Base-by-base conservation (phyloP, 495 filamentous ascomycete species). In the Penicillium tannophilum region DNA sequence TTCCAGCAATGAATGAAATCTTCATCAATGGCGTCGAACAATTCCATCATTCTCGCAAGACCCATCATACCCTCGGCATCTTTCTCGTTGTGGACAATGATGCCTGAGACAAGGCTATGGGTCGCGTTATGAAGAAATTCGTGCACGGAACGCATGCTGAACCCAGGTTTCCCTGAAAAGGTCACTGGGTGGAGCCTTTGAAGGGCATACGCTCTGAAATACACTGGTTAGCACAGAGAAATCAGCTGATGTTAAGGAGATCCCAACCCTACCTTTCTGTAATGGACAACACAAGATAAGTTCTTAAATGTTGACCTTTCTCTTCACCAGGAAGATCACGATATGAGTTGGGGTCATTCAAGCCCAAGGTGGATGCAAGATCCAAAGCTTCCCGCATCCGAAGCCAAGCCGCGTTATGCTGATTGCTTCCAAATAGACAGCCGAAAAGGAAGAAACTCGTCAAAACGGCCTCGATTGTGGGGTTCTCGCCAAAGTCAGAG, bases 381-480 rank as follows among this genome's bases (percentile, higher is more conserved):
- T 83, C 81, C 14, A 86, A 70, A 3, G 86, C 80, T 64, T 89
- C 86, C 26, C 84, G 72, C 26, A 88, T 66, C 55, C 86, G 85
- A 35, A 83, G 76, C 79, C 85, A 86, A 4, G 82, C 82, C 0
- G 75, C 75, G 54, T 84, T 82, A 66, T 79, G 77, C 55, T 82
- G 79, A 55, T 79, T 79, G 36, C 91, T 84, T 19, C 85, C 86
- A 72, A 89, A 90, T 64, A 88, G 82, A 71, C 85, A 90, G 2
- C 86, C 89, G 66, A 90, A 93, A 8, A 91, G 74, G 68, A 93
- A 92, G 71, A 88, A 95, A 48, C 88, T 91, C 3, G 90, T 92
- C 56, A 89, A 79, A 17, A 93, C 79, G 5, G 81, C 87, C 63
- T 86, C 85, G 33, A 90, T 72, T 0, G 85, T 88, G 0, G 89